phyloP scores from a whole-genome alignment of 441 rosid species.

The Adansonia rubrostipa region DNA sequence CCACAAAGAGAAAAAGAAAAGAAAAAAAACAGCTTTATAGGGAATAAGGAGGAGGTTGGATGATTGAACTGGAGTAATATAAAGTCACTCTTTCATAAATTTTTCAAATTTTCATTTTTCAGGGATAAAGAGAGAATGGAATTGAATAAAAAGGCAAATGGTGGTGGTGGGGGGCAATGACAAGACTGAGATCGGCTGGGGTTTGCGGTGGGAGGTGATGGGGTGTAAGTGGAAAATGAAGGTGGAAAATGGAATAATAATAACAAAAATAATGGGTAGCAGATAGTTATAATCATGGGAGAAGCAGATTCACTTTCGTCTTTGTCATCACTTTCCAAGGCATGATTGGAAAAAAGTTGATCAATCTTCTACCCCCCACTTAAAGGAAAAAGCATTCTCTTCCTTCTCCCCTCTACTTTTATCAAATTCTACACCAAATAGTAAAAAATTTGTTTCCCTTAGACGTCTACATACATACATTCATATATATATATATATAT shows the following conservation, averaged over 20 bases:
- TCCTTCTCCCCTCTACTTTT: slow-evolving; percentile 28
- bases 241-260: slow-evolving; percentile 41
- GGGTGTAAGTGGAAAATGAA: slow-evolving; percentile 48
- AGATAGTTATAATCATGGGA: slow-evolving; percentile 63
- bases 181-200: slow-evolving; percentile 52
- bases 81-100: slow-evolving; percentile 28
- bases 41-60: slow-evolving; percentile 57
- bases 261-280: slow-evolving; percentile 39
- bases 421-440: slow-evolving; percentile 25
- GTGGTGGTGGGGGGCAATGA: slow-evolving; percentile 33
- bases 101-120: slow-evolving; percentile 28
- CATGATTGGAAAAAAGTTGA: slow-evolving; percentile 80
- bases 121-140: background rate
- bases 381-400: slow-evolving; percentile 32
- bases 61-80: slow-evolving; percentile 51
- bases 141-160: slow-evolving; percentile 26
- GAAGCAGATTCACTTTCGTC: slow-evolving; percentile 80
- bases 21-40: slow-evolving; percentile 55
- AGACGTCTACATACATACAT: slow-evolving; percentile 34
- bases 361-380: slow-evolving; percentile 46
- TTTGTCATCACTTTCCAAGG: slow-evolving; percentile 86
- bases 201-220: slow-evolving; percentile 58
- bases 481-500: too few relatives aligned
- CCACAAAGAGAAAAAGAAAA: slow-evolving; percentile 33
- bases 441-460: slow-evolving; percentile 42